Evolutionary conservation across 1,284 basidiomycete genomes (phyloP).

Genomic region (Grifola frondosa): DNA sequence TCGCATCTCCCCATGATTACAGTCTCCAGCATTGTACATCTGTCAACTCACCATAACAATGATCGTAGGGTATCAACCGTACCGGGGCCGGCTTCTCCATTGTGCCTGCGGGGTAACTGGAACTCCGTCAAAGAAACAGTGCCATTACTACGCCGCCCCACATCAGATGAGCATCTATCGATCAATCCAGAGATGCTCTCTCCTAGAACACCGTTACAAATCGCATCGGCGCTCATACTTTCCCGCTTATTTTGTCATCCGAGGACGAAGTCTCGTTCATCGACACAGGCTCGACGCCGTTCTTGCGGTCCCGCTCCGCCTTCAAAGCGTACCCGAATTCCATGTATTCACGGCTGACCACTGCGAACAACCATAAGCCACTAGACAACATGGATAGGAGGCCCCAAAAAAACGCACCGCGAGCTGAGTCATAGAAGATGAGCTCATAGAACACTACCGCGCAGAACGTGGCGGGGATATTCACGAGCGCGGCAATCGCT

Average conservation of each 20-base stretch:
- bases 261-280: slow-evolving; percentile 8
- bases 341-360: slow-evolving; percentile 1
- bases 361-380: background rate
- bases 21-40: no score
- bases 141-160: no score
- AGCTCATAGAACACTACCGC: slow-evolving; percentile 54
- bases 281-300: slow-evolving; percentile 2
- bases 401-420: slow-evolving; percentile 31
- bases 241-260: slow-evolving; percentile 9
- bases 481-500: slow-evolving; percentile 63
- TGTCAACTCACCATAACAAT: no score
- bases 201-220: no score
- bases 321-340: slow-evolving; percentile 9
- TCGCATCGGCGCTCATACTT: slow-evolving; percentile 9
- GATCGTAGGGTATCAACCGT: no score
- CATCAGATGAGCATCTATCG: no score
- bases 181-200: no score
- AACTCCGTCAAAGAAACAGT: no score
- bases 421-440: slow-evolving; percentile 55
- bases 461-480: slow-evolving; percentile 61
- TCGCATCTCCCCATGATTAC: no score
- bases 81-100: no score
- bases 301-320: slow-evolving; percentile 12
- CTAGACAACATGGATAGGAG: background rate
- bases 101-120: no score